Conservation (phyloP, 2,329 filamentous ascomycete species). For the Trichoderma koningii region DNA sequence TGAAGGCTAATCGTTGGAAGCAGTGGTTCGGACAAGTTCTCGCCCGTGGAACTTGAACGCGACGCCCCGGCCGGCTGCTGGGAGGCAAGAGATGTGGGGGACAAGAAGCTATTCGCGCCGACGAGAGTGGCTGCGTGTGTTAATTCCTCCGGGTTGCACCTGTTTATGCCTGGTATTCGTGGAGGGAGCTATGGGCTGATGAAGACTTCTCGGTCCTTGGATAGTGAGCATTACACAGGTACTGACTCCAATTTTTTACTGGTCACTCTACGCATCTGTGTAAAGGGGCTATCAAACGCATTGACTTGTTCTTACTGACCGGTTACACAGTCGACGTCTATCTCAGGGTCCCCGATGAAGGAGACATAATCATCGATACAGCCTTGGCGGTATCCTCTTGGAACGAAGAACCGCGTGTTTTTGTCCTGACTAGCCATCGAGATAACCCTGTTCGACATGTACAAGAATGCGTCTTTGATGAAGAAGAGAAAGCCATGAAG, state of each 20-base stretch:
- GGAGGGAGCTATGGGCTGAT: background rate
- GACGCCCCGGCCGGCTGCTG: background rate
- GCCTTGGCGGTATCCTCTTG: background rate
- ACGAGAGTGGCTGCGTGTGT: background rate
- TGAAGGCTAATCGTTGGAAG: background rate
- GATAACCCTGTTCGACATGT: background rate
- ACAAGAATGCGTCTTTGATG: background rate
- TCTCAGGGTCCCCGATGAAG: background rate
- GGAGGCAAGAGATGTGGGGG: background rate
- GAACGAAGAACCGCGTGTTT: background rate
- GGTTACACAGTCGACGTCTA: background rate
- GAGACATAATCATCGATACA: background rate
- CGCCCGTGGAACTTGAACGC: background rate
- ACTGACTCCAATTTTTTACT: background rate
- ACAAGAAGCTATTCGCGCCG: background rate
- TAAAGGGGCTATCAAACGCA: too few species aligned
- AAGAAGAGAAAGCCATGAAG: background rate
- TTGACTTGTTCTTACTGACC: background rate
- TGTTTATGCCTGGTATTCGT: background rate
- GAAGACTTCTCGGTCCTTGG: background rate
- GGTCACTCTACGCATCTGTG: too few species aligned
- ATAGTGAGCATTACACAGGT: background rate
- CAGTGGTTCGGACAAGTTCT: background rate
- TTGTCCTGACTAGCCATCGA: background rate
- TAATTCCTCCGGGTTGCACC: background rate